phyloP scores from a whole-genome alignment of 148 eudicot species.

The Chenopodium berlandieri region DNA sequence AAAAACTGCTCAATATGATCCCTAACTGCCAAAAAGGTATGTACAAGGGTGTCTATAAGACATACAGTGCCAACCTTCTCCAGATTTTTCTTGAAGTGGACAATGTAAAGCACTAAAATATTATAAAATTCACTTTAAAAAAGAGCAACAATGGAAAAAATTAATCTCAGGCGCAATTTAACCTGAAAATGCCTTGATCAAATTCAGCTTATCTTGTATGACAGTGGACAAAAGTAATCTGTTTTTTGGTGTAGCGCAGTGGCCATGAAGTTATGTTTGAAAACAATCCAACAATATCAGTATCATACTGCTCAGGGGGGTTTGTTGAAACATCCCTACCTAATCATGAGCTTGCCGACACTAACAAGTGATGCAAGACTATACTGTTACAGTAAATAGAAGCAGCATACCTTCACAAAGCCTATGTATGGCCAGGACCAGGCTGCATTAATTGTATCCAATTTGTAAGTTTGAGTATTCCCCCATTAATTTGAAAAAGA shows the following conservation, averaged over 20 bases:
- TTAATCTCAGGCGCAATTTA: too few relatives aligned
- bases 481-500: neutral
- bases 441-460: neutral
- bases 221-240: conserved; percentile 9
- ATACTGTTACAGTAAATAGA: neutral
- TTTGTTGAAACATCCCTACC: neutral
- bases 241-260: neutral
- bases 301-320: neutral
- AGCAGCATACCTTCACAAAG: conserved; percentile 7
- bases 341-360: neutral
- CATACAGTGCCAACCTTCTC: neutral
- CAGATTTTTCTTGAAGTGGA: neutral
- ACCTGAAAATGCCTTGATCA: neutral
- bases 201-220: neutral
- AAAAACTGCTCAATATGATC: neutral
- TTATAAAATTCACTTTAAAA: too few relatives aligned
- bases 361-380: neutral
- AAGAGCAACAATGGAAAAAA: too few relatives aligned
- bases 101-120: neutral
- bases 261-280: neutral
- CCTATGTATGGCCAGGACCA: conserved; percentile 1
- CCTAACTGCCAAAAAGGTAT: neutral
- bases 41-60: neutral
- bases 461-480: neutral
- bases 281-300: neutral